Conservation (phyloP, 768 basidiomycete genomes). For the Hygrophorus russula region DNA sequence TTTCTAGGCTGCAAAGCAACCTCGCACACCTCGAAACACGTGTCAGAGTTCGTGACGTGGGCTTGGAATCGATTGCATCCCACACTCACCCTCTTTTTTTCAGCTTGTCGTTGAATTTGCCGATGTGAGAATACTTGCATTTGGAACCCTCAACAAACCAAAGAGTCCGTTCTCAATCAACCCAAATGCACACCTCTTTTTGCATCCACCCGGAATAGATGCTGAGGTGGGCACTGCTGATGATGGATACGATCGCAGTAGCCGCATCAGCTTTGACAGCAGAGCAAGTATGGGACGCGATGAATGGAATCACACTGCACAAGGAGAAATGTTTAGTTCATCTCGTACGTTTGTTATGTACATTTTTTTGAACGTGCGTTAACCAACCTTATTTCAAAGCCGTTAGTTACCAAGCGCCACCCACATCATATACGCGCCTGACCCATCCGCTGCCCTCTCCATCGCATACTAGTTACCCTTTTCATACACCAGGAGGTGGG, state of each 20-base stretch:
- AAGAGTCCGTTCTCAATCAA: slow-evolving; percentile 49
- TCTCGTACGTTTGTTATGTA: background rate
- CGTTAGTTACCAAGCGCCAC: slow-evolving; percentile 4
- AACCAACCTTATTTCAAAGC: slow-evolving; percentile 8
- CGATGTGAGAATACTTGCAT: slow-evolving; percentile 62
- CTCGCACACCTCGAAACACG: slow-evolving; percentile 56
- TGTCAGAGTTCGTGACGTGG: slow-evolving; percentile 38
- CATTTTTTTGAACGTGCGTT: slow-evolving; percentile 3
- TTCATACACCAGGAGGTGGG: slow-evolving; percentile 57
- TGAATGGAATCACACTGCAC: no score
- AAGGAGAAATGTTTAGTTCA: background rate
- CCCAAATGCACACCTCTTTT: slow-evolving; percentile 51
- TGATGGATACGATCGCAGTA: no score
- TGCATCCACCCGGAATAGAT: slow-evolving; percentile 60
- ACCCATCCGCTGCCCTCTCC: slow-evolving; percentile 45
- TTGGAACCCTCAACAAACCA: slow-evolving; percentile 55
- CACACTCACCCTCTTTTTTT: slow-evolving; percentile 3
- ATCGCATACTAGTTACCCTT: slow-evolving; percentile 56
- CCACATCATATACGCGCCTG: slow-evolving; percentile 26
- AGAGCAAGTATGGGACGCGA: no score
- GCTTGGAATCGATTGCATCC: slow-evolving; percentile 34
- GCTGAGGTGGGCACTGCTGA: slow-evolving; percentile 9
- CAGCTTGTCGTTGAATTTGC: slow-evolving; percentile 60
- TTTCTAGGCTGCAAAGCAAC: slow-evolving; percentile 51
- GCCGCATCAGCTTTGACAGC: no score